A percentile compares a stretch with the other conserved stretches of the same genome.
Evolutionary conservation across 345 rosid genomes (phyloP).

Genomic region (Linum usitatissimum): DNA sequence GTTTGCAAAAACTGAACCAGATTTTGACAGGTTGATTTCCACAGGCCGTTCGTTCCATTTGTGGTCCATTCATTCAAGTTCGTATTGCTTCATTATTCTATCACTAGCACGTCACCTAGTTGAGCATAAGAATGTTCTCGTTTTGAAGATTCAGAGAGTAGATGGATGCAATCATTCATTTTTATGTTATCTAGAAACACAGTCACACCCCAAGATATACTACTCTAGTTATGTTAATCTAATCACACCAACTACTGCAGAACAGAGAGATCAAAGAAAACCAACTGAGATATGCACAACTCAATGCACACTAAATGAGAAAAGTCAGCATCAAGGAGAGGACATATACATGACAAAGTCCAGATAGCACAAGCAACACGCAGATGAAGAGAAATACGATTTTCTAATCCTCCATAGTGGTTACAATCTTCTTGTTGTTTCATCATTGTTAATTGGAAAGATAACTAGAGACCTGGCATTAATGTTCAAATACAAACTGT

Average conservation of each 20-base stretch:
- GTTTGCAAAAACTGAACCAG: neutral
- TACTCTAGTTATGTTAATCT: neutral
- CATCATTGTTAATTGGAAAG: neutral
- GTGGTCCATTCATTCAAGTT: neutral
- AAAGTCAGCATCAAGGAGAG: neutral
- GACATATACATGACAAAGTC: neutral
- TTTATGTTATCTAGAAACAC: too few species aligned
- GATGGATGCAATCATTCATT: too few species aligned
- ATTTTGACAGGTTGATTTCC: neutral
- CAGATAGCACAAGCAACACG: neutral
- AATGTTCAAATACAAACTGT: neutral
- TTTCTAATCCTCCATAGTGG: neutral
- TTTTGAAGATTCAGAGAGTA: too few species aligned
- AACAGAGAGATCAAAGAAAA: neutral
- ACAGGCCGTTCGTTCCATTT: neutral
- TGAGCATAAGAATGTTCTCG: neutral
- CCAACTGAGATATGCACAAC: neutral
- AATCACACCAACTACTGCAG: neutral
- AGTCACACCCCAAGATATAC: neutral
- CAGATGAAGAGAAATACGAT: neutral
- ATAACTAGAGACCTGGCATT: neutral
- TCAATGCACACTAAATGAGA: neutral
- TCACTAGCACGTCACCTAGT: neutral
- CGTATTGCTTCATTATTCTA: neutral
- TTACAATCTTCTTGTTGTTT: neutral